Percentiles rank a stretch among this genome's conserved stretches.
These are phyloP conservation scores for Botrytis sinoallii DNA, from an alignment of 2,329 filamentous ascomycete species.

Conservation along the genomic window DNA sequence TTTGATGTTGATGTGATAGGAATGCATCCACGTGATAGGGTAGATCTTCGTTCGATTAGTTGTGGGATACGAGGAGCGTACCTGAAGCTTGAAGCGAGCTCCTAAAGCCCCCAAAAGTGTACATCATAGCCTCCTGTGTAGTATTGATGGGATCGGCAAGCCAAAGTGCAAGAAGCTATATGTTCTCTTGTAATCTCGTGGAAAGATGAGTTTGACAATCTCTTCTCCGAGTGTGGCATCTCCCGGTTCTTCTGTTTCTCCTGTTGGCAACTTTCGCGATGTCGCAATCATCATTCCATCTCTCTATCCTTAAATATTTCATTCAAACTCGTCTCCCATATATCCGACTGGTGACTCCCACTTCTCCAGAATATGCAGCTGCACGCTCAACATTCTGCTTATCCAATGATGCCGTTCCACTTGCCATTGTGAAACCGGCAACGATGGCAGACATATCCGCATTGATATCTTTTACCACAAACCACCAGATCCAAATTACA, in stretches of 20 bases:
- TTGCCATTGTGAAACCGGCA: conserved; percentile 34
- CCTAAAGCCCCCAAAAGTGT: neutral
- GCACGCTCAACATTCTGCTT: conserved; percentile 21
- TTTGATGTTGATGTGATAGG: neutral
- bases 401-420: conserved; percentile 18
- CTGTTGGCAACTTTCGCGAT: neutral
- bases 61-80: neutral
- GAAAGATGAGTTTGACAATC: neutral
- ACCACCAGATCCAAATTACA: conserved; percentile 26
- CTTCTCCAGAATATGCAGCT: conserved; percentile 20
- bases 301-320: neutral
- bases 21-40: neutral
- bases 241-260: neutral
- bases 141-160: neutral
- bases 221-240: neutral
- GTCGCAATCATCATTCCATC: neutral
- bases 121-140: neutral
- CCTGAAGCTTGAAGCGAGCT: neutral
- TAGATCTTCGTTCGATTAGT: neutral
- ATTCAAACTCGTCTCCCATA: conserved; percentile 4
- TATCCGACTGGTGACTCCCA: conserved; percentile 17
- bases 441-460: conserved; percentile 32
- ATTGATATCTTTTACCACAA: conserved; percentile 28
- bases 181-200: neutral
- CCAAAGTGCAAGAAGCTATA: neutral